Evolutionary conservation across 176 grass and related monocot species (phyloP).

Genomic region (Otatea glauca): DNA sequence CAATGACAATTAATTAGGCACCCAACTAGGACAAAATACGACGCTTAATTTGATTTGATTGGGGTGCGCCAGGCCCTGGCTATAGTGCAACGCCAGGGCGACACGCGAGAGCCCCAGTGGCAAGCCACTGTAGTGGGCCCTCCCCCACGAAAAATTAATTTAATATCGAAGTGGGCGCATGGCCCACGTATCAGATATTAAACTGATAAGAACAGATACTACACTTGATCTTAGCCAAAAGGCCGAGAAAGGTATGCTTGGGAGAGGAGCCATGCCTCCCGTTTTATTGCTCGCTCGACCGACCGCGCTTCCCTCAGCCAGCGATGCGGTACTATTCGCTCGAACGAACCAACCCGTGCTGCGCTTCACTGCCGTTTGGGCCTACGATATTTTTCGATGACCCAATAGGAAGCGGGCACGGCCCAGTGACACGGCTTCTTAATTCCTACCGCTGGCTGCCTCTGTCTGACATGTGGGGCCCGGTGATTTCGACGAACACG

Average conservation of each 20-base stretch:
- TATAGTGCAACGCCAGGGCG: too few species aligned
- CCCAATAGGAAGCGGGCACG: background rate
- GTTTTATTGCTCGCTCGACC: background rate
- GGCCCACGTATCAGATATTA: constrained; percentile 73
- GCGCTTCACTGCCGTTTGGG: background rate
- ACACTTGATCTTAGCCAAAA: constrained; percentile 86
- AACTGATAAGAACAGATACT: constrained; percentile 89
- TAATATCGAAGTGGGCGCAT: constrained; percentile 55
- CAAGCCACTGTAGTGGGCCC: too few species aligned
- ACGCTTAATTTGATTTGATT: too few species aligned
- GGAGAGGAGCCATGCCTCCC: background rate
- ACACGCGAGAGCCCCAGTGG: too few species aligned
- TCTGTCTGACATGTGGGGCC: background rate
- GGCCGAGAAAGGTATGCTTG: constrained; percentile 65
- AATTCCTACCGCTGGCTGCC: background rate
- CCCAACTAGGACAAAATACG: too few species aligned
- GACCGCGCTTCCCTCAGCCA: background rate
- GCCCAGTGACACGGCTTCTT: too few species aligned
- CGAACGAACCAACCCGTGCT: too few species aligned
- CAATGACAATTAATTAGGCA: too few species aligned
- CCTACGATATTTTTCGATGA: background rate
- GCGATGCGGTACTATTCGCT: constrained; percentile 21
- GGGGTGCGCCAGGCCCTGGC: too few species aligned
- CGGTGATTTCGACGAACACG: too few species aligned
- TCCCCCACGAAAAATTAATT: background rate